Evolutionary conservation across 2,329 filamentous ascomycete species (phyloP).

Genomic region (Exserohilum rostratum): DNA sequence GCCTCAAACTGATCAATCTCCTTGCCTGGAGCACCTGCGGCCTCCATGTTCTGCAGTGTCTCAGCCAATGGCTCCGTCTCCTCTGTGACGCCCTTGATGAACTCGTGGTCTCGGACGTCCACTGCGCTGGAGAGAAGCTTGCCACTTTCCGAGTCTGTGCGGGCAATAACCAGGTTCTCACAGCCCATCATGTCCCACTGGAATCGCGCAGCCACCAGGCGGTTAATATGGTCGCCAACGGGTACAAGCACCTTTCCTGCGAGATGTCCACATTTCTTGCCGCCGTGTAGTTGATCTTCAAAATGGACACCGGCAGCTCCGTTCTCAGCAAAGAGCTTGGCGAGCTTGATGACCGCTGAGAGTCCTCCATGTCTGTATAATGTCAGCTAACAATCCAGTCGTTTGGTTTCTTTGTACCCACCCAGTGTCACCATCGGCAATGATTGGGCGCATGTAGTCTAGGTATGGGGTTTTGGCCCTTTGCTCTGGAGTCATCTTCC

Average conservation of each 20-base stretch:
- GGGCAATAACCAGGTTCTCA: constrained; percentile 92
- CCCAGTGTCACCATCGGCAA: constrained; percentile 94
- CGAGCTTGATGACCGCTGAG: constrained; percentile 90
- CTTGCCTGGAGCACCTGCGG: constrained; percentile 72
- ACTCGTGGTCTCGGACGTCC: constrained; percentile 94
- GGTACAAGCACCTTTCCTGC: constrained; percentile 96
- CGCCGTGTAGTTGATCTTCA: constrained; percentile 95
- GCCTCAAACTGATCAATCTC: constrained; percentile 89
- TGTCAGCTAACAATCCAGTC: constrained; percentile 16
- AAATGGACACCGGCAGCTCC: constrained; percentile 96
- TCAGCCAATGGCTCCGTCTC: constrained; percentile 83
- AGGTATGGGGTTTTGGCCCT: constrained; percentile 78
- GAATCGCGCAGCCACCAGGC: constrained; percentile 87
- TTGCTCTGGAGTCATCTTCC: constrained; percentile 76
- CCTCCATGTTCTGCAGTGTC: constrained; percentile 87
- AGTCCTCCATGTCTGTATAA: constrained; percentile 80
- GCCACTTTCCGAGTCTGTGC: constrained; percentile 94
- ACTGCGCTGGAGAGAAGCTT: constrained; percentile 88
- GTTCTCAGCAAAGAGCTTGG: constrained; percentile 96
- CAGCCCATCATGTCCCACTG: constrained; percentile 98
- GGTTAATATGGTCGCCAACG: constrained; percentile 93
- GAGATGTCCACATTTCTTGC: constrained; percentile 97
- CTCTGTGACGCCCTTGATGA: constrained; percentile 86
- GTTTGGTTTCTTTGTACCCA: constrained; percentile 27
- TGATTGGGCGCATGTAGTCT: constrained; percentile 92